A percentile compares a stretch with the other conserved stretches of the same genome.
phyloP scores from a whole-genome alignment of 148 eudicot genomes.

The Tetragonia tetragonoides region DNA sequence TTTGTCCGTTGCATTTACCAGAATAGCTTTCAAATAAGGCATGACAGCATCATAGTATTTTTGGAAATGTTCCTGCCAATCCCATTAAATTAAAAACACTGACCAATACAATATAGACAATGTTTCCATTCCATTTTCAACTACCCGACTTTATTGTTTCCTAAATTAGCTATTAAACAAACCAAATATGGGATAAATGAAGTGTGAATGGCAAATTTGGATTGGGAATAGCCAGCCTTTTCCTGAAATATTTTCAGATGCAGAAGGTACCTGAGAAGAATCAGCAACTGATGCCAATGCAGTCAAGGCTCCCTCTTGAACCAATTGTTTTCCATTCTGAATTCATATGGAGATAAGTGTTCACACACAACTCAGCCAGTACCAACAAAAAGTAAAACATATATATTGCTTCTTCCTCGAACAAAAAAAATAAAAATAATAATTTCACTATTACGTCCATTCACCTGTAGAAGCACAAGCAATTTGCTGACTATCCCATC shows the following conservation, averaged over 20 bases:
- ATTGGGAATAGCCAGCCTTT: too few relatives aligned
- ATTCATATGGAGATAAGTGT: constrained; percentile 15
- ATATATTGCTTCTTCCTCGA: neutral
- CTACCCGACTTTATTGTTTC: too few relatives aligned
- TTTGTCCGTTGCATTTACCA: constrained; percentile 86
- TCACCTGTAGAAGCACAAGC: constrained; percentile 83
- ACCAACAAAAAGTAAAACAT: neutral
- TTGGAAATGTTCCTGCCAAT: constrained; percentile 80
- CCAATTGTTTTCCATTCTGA: constrained; percentile 95
- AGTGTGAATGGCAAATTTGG: too few relatives aligned
- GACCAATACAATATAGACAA: neutral
- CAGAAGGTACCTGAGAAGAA: constrained; percentile 69
- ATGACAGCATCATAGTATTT: constrained; percentile 91
- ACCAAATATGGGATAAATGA: too few relatives aligned
- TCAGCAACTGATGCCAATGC: constrained; percentile 97
- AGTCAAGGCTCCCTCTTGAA: constrained; percentile 95
- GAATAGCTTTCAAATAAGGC: constrained; percentile 85
- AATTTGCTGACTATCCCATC: constrained; percentile 86
- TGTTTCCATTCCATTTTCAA: too few relatives aligned
- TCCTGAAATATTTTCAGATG: neutral
- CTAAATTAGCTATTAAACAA: too few relatives aligned
- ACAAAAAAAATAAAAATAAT: too few relatives aligned
- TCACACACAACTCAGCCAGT: neutral
- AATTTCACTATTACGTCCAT: neutral
- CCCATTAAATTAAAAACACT: constrained; percentile 3